Conservation (phyloP, 805 yeast genomes). For the Kodamaea lidongshanica region DNA sequence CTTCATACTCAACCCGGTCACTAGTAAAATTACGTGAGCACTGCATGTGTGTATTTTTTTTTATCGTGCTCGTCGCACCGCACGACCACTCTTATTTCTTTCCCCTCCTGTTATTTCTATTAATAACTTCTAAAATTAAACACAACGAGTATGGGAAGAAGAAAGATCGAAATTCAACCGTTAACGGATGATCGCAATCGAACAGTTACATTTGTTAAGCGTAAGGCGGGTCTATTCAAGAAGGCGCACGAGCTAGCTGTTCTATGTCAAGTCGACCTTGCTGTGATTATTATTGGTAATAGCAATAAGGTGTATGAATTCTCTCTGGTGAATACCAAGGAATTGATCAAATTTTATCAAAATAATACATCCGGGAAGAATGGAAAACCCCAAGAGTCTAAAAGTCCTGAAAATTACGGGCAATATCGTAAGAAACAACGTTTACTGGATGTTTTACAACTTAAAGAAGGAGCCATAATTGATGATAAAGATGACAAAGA, state of each 20-base stretch:
- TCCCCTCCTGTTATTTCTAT: neutral
- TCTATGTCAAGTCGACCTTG: slow-evolving; percentile 86
- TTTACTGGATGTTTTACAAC: slow-evolving; percentile 15
- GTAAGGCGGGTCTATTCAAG: slow-evolving; percentile 90
- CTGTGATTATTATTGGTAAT: slow-evolving; percentile 80
- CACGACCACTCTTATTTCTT: too few relatives aligned
- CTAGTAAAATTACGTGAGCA: too few relatives aligned
- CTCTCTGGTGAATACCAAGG: slow-evolving; percentile 57
- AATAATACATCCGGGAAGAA: slow-evolving; percentile 6
- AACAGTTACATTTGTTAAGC: slow-evolving; percentile 81
- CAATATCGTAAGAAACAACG: slow-evolving; percentile 40
- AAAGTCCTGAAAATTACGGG: slow-evolving; percentile 64
- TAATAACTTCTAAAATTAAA: neutral
- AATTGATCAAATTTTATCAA: slow-evolving; percentile 16
- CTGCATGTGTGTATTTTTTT: too few relatives aligned
- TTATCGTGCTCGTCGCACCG: too few relatives aligned
- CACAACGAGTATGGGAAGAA: slow-evolving; percentile 71
- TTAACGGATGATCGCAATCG: slow-evolving; percentile 83
- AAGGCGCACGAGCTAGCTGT: slow-evolving; percentile 84
- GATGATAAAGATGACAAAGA: slow-evolving; percentile 8
- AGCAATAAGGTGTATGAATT: slow-evolving; percentile 82
- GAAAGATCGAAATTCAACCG: slow-evolving; percentile 91
- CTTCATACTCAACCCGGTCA: too few relatives aligned
- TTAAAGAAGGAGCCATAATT: slow-evolving; percentile 9
- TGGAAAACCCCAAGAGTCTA: slow-evolving; percentile 46